phyloP scores from a whole-genome alignment of 768 basidiomycete genomes.

The Nidula microcarpa region DNA sequence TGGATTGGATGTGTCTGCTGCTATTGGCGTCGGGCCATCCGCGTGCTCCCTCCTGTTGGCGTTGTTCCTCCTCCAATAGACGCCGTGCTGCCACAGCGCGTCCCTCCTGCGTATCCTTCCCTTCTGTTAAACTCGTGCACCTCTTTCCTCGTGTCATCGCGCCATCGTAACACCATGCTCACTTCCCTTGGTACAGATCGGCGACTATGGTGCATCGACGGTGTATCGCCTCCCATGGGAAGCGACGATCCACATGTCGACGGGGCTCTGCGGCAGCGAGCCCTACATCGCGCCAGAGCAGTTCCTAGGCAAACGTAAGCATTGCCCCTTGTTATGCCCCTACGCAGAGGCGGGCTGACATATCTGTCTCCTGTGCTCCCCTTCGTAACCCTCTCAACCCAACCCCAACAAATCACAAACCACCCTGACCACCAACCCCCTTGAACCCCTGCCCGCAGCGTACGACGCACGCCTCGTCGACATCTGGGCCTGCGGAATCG shows the following conservation, averaged over 20 bases:
- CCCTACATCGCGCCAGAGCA: slow-evolving; percentile 99
- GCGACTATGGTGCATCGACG: slow-evolving; percentile 98
- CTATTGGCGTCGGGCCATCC: no score
- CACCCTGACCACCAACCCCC: slow-evolving; percentile 1
- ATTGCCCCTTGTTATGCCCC: slow-evolving; percentile 20
- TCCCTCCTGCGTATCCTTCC: neutral
- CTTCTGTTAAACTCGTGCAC: neutral
- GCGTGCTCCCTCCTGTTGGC: no score
- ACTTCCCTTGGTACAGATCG: slow-evolving; percentile 54
- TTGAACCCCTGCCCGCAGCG: slow-evolving; percentile 44
- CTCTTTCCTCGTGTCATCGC: no score
- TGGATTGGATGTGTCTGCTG: no score
- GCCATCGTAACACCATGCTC: no score
- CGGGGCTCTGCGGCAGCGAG: slow-evolving; percentile 95
- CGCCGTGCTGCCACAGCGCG: neutral
- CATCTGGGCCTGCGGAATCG: slow-evolving; percentile 95
- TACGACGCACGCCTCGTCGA: slow-evolving; percentile 97
- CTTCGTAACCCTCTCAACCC: slow-evolving; percentile 10
- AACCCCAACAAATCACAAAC: slow-evolving; percentile 5
- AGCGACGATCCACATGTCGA: slow-evolving; percentile 93
- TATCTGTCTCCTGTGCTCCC: slow-evolving; percentile 27
- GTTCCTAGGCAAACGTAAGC: slow-evolving; percentile 94
- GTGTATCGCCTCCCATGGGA: slow-evolving; percentile 99
- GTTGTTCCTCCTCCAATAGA: slow-evolving; percentile 11
- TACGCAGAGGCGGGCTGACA: slow-evolving; percentile 25